Conservation (phyloP, 345 rosid species). For the Schrenkiella parvula region DNA sequence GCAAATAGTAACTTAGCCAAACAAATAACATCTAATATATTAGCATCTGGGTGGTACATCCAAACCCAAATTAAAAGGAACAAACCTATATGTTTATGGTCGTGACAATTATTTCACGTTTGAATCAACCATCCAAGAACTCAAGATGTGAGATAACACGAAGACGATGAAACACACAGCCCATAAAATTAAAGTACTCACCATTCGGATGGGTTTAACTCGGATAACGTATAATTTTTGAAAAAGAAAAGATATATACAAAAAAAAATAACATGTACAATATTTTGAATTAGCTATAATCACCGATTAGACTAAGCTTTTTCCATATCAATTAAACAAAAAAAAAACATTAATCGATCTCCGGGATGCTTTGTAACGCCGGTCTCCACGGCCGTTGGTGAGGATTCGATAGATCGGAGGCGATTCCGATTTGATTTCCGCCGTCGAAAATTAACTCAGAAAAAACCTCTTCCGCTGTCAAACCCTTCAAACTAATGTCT, state of each 20-base stretch:
- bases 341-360: constrained; percentile 8
- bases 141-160: no score
- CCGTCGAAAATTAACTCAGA: constrained; percentile 17
- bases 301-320: constrained; percentile 1
- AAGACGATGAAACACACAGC: no score
- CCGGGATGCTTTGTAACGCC: constrained; percentile 34
- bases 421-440: constrained; percentile 5
- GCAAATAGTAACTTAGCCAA: no score
- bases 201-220: no score
- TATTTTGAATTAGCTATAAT: not conserved
- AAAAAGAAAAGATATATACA: not conserved
- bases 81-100: no score
- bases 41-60: no score
- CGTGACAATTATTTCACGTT: no score
- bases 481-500: constrained; percentile 20
- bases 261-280: constrained; percentile 7
- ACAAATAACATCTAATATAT: no score
- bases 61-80: no score
- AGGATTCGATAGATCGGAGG: not conserved
- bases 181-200: no score
- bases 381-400: constrained; percentile 33
- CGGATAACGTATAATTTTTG: not conserved
- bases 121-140: no score
- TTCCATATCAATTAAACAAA: not conserved
- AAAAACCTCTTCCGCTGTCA: constrained; percentile 25